Evolutionary conservation across 345 rosid species (phyloP).

Genomic region (Linum lewisii): DNA sequence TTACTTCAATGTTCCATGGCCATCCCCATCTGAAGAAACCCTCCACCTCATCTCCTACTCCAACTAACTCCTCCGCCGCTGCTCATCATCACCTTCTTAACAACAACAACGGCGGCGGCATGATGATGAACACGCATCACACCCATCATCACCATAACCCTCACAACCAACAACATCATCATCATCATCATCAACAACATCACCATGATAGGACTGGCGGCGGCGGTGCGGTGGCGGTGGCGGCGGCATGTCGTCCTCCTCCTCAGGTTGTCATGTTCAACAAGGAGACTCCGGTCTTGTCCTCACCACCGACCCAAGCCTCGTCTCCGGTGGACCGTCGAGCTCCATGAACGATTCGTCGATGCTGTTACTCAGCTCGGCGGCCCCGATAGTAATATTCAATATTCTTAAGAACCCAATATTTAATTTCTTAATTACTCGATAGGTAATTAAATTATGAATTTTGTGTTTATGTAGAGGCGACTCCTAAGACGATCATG

Average conservation of each 20-base stretch:
- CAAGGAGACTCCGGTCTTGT: slow-evolving; percentile 99
- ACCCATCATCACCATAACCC: slow-evolving; percentile 22
- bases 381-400: slow-evolving; percentile 79
- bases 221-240: background rate
- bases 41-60: too few relatives aligned
- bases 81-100: background rate
- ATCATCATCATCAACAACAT: background rate
- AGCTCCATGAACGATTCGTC: slow-evolving; percentile 97
- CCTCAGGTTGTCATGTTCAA: slow-evolving; percentile 48
- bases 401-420: background rate
- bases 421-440: background rate
- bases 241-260: background rate
- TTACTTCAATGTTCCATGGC: slow-evolving; percentile 73
- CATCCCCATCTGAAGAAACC: slow-evolving; percentile 82
- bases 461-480: slow-evolving; percentile 42
- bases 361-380: slow-evolving; percentile 99
- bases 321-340: slow-evolving; percentile 98
- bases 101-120: background rate
- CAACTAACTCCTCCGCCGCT: too few relatives aligned
- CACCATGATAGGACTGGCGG: background rate
- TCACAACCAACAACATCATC: background rate
- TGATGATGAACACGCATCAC: slow-evolving; percentile 71
- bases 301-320: slow-evolving; percentile 99
- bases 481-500: slow-evolving; percentile 99
- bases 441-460: background rate